A percentile compares a stretch with the other conserved stretches of the same genome.
These are phyloP conservation scores for Cercophora newfieldiana DNA, from an alignment of 495 filamentous ascomycete genomes.

Conservation along the genomic window DNA sequence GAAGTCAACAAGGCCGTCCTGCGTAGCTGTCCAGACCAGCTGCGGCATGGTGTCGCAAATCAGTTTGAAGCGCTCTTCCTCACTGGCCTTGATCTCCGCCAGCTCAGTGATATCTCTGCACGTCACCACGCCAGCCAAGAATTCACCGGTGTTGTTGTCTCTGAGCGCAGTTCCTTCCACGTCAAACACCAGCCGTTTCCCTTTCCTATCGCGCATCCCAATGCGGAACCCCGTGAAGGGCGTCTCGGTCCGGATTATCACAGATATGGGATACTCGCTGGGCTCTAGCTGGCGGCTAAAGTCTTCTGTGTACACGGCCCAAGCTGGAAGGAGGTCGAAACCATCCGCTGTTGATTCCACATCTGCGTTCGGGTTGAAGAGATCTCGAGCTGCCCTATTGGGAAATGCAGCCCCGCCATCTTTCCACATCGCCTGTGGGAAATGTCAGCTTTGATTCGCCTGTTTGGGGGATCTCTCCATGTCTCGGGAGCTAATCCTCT, in stretches of 20 bases:
- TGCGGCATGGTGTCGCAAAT: constrained; percentile 73
- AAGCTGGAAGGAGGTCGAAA: constrained; percentile 54
- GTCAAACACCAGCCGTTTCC: constrained; percentile 53
- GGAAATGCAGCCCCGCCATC: constrained; percentile 65
- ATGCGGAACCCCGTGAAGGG: constrained; percentile 54
- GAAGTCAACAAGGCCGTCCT: constrained; percentile 63
- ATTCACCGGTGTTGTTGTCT: constrained; percentile 61
- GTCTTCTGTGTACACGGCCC: constrained; percentile 59
- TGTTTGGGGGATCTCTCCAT: too few relatives aligned
- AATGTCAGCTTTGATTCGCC: too few relatives aligned
- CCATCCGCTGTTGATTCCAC: constrained; percentile 45
- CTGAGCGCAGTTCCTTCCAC: constrained; percentile 59
- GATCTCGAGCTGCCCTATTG: constrained; percentile 59
- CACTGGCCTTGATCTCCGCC: constrained; percentile 60
- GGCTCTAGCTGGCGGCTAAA: constrained; percentile 57
- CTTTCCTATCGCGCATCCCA: constrained; percentile 56
- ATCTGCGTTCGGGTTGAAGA: constrained; percentile 48
- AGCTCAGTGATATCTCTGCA: constrained; percentile 65
- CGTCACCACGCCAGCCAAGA: constrained; percentile 64
- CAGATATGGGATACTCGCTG: constrained; percentile 61
- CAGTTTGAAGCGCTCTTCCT: constrained; percentile 64
- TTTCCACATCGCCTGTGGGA: constrained; percentile 75
- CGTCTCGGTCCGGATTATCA: constrained; percentile 56
- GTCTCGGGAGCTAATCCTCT: too few relatives aligned
- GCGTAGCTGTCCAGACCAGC: constrained; percentile 64